phyloP scores from a whole-genome alignment of 495 filamentous ascomycete genomes.

The Talaromyces proteolyticus region DNA sequence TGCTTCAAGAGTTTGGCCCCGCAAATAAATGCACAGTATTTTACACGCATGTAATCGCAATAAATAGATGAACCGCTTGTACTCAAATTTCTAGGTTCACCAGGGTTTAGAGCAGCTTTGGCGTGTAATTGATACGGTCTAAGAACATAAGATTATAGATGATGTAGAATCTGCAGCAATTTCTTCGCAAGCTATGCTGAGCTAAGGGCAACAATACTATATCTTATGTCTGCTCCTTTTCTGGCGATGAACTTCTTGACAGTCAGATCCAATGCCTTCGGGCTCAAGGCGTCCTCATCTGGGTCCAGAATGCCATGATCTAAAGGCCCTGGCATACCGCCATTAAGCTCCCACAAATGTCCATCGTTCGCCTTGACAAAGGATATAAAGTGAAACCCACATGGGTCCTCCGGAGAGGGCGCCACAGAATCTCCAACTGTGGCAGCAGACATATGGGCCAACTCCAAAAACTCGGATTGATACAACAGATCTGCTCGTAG shows the following conservation, averaged over 20 bases:
- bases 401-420: constrained; percentile 55
- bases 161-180: no score
- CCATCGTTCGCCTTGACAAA: constrained; percentile 67
- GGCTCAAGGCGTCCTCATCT: constrained; percentile 65
- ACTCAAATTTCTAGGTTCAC: no score
- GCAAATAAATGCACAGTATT: no score
- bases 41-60: no score
- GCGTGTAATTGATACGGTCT: no score
- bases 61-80: no score
- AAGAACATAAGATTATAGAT: no score
- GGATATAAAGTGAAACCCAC: constrained; percentile 70
- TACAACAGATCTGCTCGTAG: constrained; percentile 63
- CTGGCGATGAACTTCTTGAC: constrained; percentile 59
- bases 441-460: constrained; percentile 66
- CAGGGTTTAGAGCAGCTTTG: no score
- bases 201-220: constrained; percentile 57
- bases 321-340: constrained; percentile 65
- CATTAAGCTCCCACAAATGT: constrained; percentile 79
- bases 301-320: constrained; percentile 56
- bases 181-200: not conserved
- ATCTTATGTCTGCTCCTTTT: constrained; percentile 48
- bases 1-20: no score
- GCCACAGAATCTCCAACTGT: constrained; percentile 58
- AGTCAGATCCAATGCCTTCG: constrained; percentile 56
- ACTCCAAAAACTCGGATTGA: constrained; percentile 57